Conservation (phyloP, 495 filamentous ascomycete species). For the Tuber magnatum region DNA sequence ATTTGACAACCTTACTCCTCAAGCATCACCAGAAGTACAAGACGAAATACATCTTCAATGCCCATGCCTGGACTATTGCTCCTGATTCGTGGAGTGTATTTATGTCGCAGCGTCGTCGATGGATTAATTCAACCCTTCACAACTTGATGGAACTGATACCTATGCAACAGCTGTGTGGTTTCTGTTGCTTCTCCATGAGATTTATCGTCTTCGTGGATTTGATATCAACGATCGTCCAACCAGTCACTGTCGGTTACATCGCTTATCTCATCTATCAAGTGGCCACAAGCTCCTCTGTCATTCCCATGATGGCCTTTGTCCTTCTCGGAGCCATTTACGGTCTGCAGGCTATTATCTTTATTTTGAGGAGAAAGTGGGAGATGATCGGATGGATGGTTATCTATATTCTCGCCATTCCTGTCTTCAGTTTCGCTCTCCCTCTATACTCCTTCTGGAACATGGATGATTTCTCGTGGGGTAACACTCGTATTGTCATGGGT, state of each 20-base stretch:
- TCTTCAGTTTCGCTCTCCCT: slow-evolving; percentile 85
- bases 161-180: slow-evolving; percentile 87
- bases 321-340: slow-evolving; percentile 91
- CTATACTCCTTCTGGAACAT: slow-evolving; percentile 99
- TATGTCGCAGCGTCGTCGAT: slow-evolving; percentile 93
- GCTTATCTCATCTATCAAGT: slow-evolving; percentile 78
- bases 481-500: slow-evolving; percentile 93
- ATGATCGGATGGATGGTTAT: slow-evolving; percentile 99
- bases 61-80: slow-evolving; percentile 92
- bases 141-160: slow-evolving; percentile 95
- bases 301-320: slow-evolving; percentile 80
- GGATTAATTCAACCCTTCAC: slow-evolving; percentile 99
- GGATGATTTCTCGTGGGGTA: slow-evolving; percentile 99
- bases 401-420: slow-evolving; percentile 82
- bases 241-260: slow-evolving; percentile 87
- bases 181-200: slow-evolving; percentile 99
- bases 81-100: slow-evolving; percentile 90
- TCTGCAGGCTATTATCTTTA: slow-evolving; percentile 95
- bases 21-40: slow-evolving; percentile 91
- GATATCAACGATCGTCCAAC: slow-evolving; percentile 82
- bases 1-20: slow-evolving; percentile 86
- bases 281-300: slow-evolving; percentile 50
- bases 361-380: slow-evolving; percentile 91
- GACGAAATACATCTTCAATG: slow-evolving; percentile 90
- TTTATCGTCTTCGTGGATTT: slow-evolving; percentile 96